These are phyloP conservation scores for Leccinellum albellum DNA, from an alignment of 768 basidiomycete species.

Conservation along the genomic window DNA sequence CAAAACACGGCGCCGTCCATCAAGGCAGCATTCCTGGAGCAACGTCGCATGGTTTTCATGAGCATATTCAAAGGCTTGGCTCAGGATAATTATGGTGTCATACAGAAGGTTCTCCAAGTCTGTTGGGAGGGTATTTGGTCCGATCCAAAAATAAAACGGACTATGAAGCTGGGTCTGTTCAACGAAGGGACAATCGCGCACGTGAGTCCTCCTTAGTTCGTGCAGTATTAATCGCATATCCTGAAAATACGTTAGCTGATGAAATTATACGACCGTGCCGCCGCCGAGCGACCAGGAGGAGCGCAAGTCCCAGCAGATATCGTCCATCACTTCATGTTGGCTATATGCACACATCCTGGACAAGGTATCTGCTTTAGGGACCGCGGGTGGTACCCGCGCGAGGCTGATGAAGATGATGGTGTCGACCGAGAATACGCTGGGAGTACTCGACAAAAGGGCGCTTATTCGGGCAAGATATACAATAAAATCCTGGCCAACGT, in stretches of 20 bases:
- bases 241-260: conserved; percentile 44
- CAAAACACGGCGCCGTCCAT: conserved; percentile 42
- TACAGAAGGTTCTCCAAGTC: conserved; percentile 63
- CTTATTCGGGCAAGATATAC: conserved; percentile 48
- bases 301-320: conserved; percentile 72
- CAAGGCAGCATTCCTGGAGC: conserved; percentile 67
- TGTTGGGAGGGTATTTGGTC: conserved; percentile 78
- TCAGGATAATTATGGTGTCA: conserved; percentile 61
- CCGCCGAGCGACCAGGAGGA: conserved; percentile 43
- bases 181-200: conserved; percentile 61
- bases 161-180: conserved; percentile 68
- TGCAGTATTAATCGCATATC: neutral
- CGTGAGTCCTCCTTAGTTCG: conserved; percentile 36
- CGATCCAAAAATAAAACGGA: conserved; percentile 68
- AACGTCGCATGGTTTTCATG: conserved; percentile 61
- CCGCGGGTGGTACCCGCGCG: conserved; percentile 86
- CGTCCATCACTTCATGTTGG: conserved; percentile 82
- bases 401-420: conserved; percentile 41
- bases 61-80: conserved; percentile 68
- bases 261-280: conserved; percentile 67
- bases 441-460: conserved; percentile 30
- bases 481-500: conserved; percentile 83
- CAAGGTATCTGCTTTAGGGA: conserved; percentile 85
- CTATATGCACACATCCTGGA: conserved; percentile 78
- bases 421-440: conserved; percentile 37